phyloP scores from a whole-genome alignment of 140 eudicot genomes.

The Anethum foeniculum region DNA sequence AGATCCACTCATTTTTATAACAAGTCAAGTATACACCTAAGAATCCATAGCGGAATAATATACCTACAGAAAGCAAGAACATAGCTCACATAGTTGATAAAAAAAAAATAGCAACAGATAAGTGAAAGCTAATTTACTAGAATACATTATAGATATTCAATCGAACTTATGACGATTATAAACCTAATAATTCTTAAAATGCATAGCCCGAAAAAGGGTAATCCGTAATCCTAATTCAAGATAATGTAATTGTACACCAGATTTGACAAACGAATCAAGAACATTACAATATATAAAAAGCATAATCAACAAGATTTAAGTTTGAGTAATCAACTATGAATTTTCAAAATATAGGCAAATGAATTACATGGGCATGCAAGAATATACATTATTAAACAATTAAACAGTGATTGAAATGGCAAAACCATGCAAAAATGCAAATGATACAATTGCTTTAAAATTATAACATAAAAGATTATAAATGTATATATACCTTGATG shows the following conservation, averaged over 20 bases:
- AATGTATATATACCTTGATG: background rate
- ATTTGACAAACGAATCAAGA: background rate
- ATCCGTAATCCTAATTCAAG: background rate
- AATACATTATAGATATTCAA: background rate
- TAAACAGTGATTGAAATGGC: background rate
- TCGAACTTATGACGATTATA: background rate
- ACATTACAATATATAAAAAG: background rate
- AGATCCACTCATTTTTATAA: background rate
- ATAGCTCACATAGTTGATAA: background rate
- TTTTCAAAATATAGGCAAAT: background rate
- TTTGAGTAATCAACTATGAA: background rate
- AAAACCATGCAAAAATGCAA: background rate
- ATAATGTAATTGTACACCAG: background rate
- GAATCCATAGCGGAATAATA: slow-evolving; percentile 1
- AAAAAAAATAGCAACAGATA: background rate
- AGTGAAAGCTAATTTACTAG: background rate
- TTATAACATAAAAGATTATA: background rate
- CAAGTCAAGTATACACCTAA: background rate
- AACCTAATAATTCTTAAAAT: background rate
- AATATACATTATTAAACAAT: background rate
- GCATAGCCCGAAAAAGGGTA: background rate
- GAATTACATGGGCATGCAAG: background rate
- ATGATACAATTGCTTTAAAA: background rate
- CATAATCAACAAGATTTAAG: background rate
- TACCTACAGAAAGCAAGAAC: slow-evolving; percentile 12